phyloP scores from a whole-genome alignment of 2,329 filamentous ascomycete genomes.

The Furcasterigmium sp. region DNA sequence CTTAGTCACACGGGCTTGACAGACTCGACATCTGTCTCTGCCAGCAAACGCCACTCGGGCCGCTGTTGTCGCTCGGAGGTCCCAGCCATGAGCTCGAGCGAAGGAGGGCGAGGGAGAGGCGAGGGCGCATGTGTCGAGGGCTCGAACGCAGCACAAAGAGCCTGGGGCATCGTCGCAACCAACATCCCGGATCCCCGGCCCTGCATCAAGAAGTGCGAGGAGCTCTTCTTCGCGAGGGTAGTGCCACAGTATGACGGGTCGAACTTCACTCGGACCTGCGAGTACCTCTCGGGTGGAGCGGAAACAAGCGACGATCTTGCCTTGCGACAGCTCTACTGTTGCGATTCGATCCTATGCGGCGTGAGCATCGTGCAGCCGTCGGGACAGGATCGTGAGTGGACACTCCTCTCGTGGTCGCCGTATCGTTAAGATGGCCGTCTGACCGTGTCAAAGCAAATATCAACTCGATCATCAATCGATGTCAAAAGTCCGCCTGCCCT shows the following conservation, averaged over 20 bases:
- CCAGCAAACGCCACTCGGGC: background rate
- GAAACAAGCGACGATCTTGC: constrained; percentile 17
- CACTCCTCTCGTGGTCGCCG: constrained; percentile 6
- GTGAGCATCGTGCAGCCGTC: constrained; percentile 28
- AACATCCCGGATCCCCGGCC: constrained; percentile 22
- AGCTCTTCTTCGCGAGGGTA: constrained; percentile 23
- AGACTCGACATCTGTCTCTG: background rate
- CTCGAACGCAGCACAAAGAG: background rate
- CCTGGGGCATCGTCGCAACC: constrained; percentile 23
- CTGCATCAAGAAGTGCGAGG: constrained; percentile 28
- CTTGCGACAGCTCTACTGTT: constrained; percentile 46
- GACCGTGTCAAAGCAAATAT: constrained; percentile 37
- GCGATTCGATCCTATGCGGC: constrained; percentile 44
- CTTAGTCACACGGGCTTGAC: background rate
- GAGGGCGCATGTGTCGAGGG: background rate
- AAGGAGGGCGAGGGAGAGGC: background rate
- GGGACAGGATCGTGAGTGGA: constrained; percentile 40
- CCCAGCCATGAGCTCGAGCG: background rate
- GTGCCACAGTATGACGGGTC: constrained; percentile 20
- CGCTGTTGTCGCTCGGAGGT: background rate
- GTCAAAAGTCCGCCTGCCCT: constrained; percentile 36
- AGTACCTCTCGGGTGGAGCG: constrained; percentile 19
- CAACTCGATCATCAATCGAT: constrained; percentile 44
- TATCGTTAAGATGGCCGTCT: constrained; percentile 3
- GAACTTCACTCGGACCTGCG: constrained; percentile 23